A percentile compares a stretch with the other conserved stretches of the same genome.
phyloP scores from a whole-genome alignment of 176 grass and related monocot genomes.

The Eremochloa ophiuroides region DNA sequence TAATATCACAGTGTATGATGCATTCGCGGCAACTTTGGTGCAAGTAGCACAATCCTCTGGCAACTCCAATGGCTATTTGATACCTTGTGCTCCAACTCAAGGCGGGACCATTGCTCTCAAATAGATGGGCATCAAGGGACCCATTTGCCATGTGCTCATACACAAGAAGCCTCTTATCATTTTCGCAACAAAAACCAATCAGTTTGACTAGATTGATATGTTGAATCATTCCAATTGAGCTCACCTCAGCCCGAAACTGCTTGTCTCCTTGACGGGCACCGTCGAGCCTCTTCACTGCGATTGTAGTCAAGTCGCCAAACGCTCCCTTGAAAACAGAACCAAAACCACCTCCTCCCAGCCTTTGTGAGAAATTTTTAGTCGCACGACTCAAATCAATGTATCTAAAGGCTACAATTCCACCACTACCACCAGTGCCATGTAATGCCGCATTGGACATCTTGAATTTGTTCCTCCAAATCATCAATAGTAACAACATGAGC shows the following conservation, averaged over 20 bases:
- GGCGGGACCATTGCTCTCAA: neutral
- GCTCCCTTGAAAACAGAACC: neutral
- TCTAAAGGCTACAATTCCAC: constrained; percentile 5
- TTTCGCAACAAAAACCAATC: neutral
- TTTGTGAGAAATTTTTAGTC: neutral
- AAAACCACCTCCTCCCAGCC: neutral
- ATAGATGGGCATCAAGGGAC: constrained; percentile 5
- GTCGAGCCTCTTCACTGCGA: neutral
- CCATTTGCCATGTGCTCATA: neutral
- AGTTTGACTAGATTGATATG: constrained; percentile 4
- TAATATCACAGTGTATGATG: constrained; percentile 74
- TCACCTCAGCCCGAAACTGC: constrained; percentile 4
- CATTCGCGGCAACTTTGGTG: constrained; percentile 49
- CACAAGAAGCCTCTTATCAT: neutral
- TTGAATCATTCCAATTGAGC: neutral
- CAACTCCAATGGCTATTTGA: constrained; percentile 33
- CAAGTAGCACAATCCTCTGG: constrained; percentile 56
- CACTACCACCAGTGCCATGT: neutral
- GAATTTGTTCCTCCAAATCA: neutral
- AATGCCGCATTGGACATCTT: neutral
- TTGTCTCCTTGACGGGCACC: neutral
- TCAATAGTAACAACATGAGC: neutral
- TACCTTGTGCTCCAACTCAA: constrained; percentile 34
- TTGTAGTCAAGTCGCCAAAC: neutral
- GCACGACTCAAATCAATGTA: neutral